Conservation (phyloP, 805 yeast species). For the Ogataea sp. region DNA sequence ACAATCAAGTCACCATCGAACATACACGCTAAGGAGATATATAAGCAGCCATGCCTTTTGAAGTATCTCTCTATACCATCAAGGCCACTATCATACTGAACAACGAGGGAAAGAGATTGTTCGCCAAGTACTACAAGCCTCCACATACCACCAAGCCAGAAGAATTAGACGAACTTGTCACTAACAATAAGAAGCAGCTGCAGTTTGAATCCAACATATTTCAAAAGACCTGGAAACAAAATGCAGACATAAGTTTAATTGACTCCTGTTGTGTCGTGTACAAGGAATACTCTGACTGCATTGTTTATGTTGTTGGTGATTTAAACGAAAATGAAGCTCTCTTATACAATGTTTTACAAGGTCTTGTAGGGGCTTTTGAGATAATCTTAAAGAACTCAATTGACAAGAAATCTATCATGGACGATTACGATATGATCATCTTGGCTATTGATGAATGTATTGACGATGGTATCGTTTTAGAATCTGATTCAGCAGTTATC, state of each 20-base stretch:
- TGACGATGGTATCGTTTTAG: conserved; percentile 90
- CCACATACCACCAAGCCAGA: conserved; percentile 39
- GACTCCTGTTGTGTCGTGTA: conserved; percentile 80
- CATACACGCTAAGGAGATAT: neutral
- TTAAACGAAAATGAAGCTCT: conserved; percentile 81
- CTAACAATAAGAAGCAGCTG: conserved; percentile 49
- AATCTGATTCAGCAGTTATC: conserved; percentile 79
- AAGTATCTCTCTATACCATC: conserved; percentile 66
- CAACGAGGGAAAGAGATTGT: conserved; percentile 69
- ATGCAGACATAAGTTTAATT: conserved; percentile 71
- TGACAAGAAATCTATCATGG: conserved; percentile 73
- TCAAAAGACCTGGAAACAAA: conserved; percentile 69
- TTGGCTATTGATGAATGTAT: conserved; percentile 87
- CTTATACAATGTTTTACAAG: conserved; percentile 66
- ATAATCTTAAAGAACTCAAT: conserved; percentile 61
- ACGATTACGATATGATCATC: conserved; percentile 77
- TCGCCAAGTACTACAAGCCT: conserved; percentile 75
- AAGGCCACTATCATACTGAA: conserved; percentile 78
- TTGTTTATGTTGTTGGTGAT: conserved; percentile 64
- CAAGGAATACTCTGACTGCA: conserved; percentile 72
- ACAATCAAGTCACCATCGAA: too few species aligned
- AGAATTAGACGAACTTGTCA: conserved; percentile 15
- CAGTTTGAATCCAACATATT: conserved; percentile 70
- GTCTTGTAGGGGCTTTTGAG: conserved; percentile 75
- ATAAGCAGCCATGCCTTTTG: conserved; percentile 13